Evolutionary conservation across 805 yeast species (phyloP).

Genomic region (Cyberlindnera bimundalis): DNA sequence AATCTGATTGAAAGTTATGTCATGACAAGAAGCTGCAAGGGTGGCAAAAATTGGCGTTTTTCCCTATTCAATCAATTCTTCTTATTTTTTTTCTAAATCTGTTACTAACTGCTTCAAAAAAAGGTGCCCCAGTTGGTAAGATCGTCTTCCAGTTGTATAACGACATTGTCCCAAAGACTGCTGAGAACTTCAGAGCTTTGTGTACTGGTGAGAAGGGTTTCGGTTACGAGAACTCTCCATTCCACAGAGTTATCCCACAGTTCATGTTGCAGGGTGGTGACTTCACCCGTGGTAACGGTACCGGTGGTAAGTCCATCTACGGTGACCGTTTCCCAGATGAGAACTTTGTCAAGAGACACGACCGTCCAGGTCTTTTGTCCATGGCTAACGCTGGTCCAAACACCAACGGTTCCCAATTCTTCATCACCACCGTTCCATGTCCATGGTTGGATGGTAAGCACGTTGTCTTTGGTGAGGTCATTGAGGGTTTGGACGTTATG

Average conservation of each 20-base stretch:
- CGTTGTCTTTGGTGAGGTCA: slow-evolving; percentile 92
- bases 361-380: slow-evolving; percentile 77
- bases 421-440: slow-evolving; percentile 84
- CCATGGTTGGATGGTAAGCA: slow-evolving; percentile 93
- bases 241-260: slow-evolving; percentile 97
- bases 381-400: slow-evolving; percentile 99
- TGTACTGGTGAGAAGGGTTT: slow-evolving; percentile 95
- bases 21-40: too few relatives aligned
- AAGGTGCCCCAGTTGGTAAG: slow-evolving; percentile 72
- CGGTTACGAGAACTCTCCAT: slow-evolving; percentile 84
- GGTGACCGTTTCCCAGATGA: slow-evolving; percentile 78
- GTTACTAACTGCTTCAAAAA: slow-evolving; percentile 8
- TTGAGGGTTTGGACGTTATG: slow-evolving; percentile 81
- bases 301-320: slow-evolving; percentile 93
- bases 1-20: too few relatives aligned
- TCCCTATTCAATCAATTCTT: too few relatives aligned
- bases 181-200: slow-evolving; percentile 93
- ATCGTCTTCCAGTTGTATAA: slow-evolving; percentile 83
- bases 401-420: slow-evolving; percentile 97
- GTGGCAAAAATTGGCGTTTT: slow-evolving; percentile 1
- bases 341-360: slow-evolving; percentile 71
- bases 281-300: slow-evolving; percentile 90
- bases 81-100: too few relatives aligned
- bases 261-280: slow-evolving; percentile 99
- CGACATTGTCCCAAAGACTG: slow-evolving; percentile 92